Conservation (phyloP, 1,284 basidiomycete species). For the Rhizoctonia solani region DNA sequence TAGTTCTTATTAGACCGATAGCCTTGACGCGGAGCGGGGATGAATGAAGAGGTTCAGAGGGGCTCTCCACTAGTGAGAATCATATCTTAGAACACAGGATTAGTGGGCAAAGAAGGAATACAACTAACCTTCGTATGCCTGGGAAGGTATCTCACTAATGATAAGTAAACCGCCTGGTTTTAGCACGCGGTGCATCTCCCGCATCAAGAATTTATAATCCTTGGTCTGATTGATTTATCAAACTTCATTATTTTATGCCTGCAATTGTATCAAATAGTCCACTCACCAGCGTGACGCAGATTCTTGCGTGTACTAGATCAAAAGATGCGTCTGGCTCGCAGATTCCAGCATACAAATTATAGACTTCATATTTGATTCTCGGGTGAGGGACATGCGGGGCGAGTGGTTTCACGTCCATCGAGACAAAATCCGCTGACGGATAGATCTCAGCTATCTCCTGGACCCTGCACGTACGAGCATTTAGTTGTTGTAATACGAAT, state of each 20-base stretch:
- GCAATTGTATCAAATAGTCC: too few relatives aligned
- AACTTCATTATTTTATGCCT: too few relatives aligned
- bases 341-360: slow-evolving; percentile 8
- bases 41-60: neutral
- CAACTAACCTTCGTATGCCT: neutral
- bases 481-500: neutral
- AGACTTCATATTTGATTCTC: slow-evolving; percentile 13
- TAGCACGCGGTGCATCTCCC: slow-evolving; percentile 11
- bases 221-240: neutral
- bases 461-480: neutral
- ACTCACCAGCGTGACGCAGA: neutral
- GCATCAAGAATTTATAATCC: neutral
- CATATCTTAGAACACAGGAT: neutral
- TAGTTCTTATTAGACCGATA: neutral
- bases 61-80: neutral
- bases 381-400: neutral
- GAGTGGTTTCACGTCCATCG: slow-evolving; percentile 2
- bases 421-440: neutral
- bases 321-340: neutral
- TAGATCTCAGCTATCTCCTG: slow-evolving; percentile 9
- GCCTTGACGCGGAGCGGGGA: neutral
- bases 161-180: slow-evolving; percentile 2
- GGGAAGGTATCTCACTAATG: neutral
- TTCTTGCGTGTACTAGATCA: slow-evolving; percentile 10
- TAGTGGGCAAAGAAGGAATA: neutral